Percentiles rank a stretch among this genome's conserved stretches.
Conservation (phyloP, 2,329 filamentous ascomycete species). For the Huntiella bhutanensis region DNA sequence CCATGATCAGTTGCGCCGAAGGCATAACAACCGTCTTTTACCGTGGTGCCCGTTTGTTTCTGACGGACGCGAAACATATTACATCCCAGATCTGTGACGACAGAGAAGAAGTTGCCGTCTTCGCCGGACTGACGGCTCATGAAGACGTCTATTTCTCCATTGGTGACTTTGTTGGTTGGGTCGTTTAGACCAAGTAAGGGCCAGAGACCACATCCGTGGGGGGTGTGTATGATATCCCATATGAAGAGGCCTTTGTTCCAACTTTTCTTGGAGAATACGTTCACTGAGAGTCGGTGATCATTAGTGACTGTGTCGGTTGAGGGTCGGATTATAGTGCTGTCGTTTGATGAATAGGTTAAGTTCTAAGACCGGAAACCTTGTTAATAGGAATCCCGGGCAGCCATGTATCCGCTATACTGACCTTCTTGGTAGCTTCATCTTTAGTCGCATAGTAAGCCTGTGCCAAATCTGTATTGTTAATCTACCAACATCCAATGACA, state of each 20-base stretch:
- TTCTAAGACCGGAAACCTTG: slow-evolving; percentile 24
- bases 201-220: slow-evolving; percentile 45
- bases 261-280: slow-evolving; percentile 38
- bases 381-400: background rate
- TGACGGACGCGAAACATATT: slow-evolving; percentile 31
- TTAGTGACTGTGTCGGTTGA: slow-evolving; percentile 28
- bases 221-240: slow-evolving; percentile 45
- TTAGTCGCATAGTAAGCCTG: background rate
- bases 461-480: background rate
- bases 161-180: slow-evolving; percentile 37
- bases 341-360: slow-evolving; percentile 38
- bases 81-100: slow-evolving; percentile 36
- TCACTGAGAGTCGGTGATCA: slow-evolving; percentile 43
- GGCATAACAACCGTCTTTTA: slow-evolving; percentile 29
- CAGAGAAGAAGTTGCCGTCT: slow-evolving; percentile 37
- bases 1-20: slow-evolving; percentile 27
- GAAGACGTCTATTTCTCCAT: slow-evolving; percentile 47
- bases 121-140: slow-evolving; percentile 36
- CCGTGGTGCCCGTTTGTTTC: slow-evolving; percentile 28
- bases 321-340: slow-evolving; percentile 35
- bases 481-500: background rate
- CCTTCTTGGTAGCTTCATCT: background rate
- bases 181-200: slow-evolving; percentile 49
- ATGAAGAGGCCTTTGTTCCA: slow-evolving; percentile 48
- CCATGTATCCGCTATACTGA: background rate